These are phyloP conservation scores for Cadophora gregata DNA, from an alignment of 2,329 filamentous ascomycete genomes.

Conservation along the genomic window DNA sequence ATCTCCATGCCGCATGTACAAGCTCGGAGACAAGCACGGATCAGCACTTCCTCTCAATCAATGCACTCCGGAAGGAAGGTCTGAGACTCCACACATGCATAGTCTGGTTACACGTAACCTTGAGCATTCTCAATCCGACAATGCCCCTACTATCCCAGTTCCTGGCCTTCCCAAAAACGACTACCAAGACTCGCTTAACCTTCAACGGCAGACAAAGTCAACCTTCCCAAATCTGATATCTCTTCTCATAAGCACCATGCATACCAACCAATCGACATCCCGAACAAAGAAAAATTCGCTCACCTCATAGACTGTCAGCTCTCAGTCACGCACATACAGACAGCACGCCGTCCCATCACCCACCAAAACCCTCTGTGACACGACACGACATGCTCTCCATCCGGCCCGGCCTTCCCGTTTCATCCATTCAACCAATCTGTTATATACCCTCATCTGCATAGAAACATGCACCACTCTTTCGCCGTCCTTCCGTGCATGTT, in stretches of 20 bases:
- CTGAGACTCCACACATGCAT: neutral
- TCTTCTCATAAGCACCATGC: neutral
- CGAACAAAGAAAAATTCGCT: neutral
- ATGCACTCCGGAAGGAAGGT: neutral
- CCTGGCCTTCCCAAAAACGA: neutral
- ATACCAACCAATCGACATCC: neutral
- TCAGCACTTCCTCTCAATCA: neutral
- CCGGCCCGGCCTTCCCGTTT: neutral
- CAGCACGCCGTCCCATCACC: no score
- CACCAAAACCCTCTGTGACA: neutral
- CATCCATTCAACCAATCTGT: neutral
- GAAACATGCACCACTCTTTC: neutral
- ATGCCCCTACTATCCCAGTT: neutral
- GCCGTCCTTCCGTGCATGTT: conserved; percentile 14
- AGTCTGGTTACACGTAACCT: neutral
- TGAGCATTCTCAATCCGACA: neutral
- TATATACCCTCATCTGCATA: neutral
- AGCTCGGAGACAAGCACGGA: no score
- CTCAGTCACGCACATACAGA: neutral
- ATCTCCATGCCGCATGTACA: no score
- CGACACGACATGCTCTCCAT: neutral
- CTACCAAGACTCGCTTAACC: neutral
- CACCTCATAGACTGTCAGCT: neutral
- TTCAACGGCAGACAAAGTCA: neutral
- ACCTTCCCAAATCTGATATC: neutral